Conservation (phyloP, 164 flowering plant species). For the Tetracentron sinense region DNA sequence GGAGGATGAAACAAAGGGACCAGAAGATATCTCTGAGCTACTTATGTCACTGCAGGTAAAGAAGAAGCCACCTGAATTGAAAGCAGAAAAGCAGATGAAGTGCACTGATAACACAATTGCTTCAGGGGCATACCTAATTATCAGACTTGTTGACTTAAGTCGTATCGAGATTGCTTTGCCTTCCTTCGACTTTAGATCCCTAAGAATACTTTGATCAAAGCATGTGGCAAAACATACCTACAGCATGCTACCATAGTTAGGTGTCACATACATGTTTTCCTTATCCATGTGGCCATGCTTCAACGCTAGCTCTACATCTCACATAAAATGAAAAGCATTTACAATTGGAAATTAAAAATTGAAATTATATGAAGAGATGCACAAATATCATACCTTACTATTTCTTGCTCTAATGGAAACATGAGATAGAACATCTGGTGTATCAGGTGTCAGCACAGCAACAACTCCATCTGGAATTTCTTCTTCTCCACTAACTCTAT, state of each 20-base stretch:
- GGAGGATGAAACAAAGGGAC: conserved; percentile 9
- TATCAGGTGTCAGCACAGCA: conserved; percentile 95
- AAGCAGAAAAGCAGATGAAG: conserved; percentile 4
- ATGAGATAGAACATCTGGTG: conserved; percentile 99
- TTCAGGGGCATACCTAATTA: conserved; percentile 20
- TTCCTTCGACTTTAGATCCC: conserved; percentile 59
- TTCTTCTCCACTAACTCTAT: conserved; percentile 91
- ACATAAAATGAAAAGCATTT: not conserved
- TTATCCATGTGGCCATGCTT: not conserved
- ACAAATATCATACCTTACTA: conserved; percentile 88
- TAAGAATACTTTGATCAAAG: conserved; percentile 70
- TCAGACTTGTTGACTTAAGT: conserved; percentile 14
- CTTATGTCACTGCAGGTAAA: conserved; percentile 22
- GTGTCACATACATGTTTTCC: not conserved
- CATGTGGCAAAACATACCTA: conserved; percentile 95
- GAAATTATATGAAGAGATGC: no score
- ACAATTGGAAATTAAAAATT: not conserved
- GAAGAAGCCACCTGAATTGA: conserved; percentile 2
- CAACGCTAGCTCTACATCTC: not conserved
- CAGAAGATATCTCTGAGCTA: conserved; percentile 20
- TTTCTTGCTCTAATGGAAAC: conserved; percentile 99
- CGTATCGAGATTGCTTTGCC: conserved; percentile 44
- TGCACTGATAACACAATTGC: not conserved
- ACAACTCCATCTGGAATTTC: conserved; percentile 98
- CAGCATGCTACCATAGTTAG: conserved; percentile 26